phyloP scores from a whole-genome alignment of 2,329 filamentous ascomycete genomes.

The Pseudogymnoascus sp. region DNA sequence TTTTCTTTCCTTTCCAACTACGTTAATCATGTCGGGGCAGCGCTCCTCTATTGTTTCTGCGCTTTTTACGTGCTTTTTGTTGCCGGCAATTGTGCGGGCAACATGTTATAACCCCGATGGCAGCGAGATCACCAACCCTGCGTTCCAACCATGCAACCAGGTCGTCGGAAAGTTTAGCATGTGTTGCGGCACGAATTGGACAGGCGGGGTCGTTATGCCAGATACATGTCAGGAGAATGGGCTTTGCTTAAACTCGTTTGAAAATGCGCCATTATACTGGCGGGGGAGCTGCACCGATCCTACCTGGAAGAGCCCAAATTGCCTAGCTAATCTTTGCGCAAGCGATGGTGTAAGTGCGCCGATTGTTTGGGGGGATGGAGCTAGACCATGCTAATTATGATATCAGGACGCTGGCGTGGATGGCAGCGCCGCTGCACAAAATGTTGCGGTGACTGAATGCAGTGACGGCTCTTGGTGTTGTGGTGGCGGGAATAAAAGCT shows the following conservation, averaged over 20 bases:
- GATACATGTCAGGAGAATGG: constrained; percentile 8
- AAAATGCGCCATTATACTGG: neutral
- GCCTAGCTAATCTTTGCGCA: neutral
- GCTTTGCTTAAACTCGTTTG: constrained; percentile 1
- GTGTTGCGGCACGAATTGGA: constrained; percentile 9
- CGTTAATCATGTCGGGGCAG: neutral
- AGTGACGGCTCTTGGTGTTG: constrained; percentile 9
- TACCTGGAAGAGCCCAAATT: constrained; percentile 9
- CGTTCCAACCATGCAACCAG: constrained; percentile 10
- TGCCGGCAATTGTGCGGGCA: neutral
- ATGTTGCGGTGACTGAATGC: constrained; percentile 1
- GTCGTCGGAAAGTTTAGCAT: constrained; percentile 7
- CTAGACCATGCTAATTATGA: neutral
- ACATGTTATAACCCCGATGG: constrained; percentile 7
- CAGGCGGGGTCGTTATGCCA: neutral
- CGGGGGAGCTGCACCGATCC: constrained; percentile 8
- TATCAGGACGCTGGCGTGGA: neutral
- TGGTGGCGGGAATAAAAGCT: neutral
- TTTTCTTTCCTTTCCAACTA: neutral
- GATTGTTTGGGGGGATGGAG: neutral
- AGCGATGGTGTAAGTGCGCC: neutral
- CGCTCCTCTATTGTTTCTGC: neutral
- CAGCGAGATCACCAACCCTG: neutral
- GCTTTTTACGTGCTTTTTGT: neutral
- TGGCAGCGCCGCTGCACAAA: neutral